Evolutionary conservation across 2,329 filamentous ascomycete species (phyloP), one percentile per base, ranked within the genome.

Genomic region (Podosphaera leucotricha): DNA sequence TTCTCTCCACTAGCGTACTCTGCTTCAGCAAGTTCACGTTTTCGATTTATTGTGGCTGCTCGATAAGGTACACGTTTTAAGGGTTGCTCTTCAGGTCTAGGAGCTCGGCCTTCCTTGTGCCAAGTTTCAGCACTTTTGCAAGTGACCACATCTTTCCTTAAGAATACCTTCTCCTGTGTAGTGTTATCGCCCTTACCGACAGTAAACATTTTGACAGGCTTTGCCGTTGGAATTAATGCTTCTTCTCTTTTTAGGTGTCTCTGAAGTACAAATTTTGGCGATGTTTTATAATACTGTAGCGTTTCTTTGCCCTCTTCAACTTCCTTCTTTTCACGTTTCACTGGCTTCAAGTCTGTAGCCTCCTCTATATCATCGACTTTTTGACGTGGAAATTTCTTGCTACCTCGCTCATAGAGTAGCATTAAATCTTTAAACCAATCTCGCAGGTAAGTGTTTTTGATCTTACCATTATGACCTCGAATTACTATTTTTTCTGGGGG

Each of bases 231-330:
- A 10, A 75, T 65, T 3, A 98, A 66, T 0, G 87, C 90, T 63
- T 98, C 87, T 61, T 98, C 90, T 35, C 90, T 77, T 52, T 84
- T 84, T 10, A 95, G 65, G 56, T 95, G 87, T 3, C 87, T 71
- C 54, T 80, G 78, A 2, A 98, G 68, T 0, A 86, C 80, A 56
- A 80, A 94, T 19, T 94, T 82, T 2, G 80, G 70, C 0, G 83
- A 92, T 44, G 77, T 71, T 54, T 92, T 92, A 62, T 92, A 87
- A 56, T 80, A 87, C 55, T 92, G 82, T 2, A 95, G 62, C 0
- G 84, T 92, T 57, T 86, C 80, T 39, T 78, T 75, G 20, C 80
- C 79, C 55, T 82, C 78, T 46, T 77, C 76, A 26, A 77, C 63
- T 49, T 77, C 72, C 55, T 81, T 84, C 56, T 76, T 82, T 54